A percentile compares a stretch with the other conserved stretches of the same genome.
Conservation (phyloP, 371 early-diverging fungal genomes). For the Syncephalastrum sp. region DNA sequence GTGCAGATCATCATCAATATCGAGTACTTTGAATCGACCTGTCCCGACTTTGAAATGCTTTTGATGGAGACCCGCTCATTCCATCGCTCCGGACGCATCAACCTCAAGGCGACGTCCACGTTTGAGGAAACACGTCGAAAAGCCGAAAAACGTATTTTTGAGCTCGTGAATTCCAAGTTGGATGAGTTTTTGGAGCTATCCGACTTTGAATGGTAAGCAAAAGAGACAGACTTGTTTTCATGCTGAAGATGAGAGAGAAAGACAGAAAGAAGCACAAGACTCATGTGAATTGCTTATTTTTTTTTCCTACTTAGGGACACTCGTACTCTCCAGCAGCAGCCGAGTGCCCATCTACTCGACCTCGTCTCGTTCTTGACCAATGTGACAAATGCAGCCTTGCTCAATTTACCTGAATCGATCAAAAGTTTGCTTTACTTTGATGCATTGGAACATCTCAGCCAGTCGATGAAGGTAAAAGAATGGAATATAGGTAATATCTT, state of each 20-base stretch:
- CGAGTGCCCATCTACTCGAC: conserved; percentile 73
- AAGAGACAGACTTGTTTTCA: not conserved
- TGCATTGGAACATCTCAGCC: conserved; percentile 73
- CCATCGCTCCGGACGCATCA: conserved; percentile 56
- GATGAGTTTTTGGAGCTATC: conserved; percentile 79
- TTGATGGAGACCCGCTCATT: conserved; percentile 68
- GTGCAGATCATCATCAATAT: conserved; percentile 84
- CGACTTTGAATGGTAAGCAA: conserved; percentile 77
- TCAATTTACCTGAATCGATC: conserved; percentile 67
- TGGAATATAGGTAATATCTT: not conserved
- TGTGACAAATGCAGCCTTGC: conserved; percentile 69
- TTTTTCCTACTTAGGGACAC: conserved; percentile 26
- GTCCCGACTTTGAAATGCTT: conserved; percentile 76
- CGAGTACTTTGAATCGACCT: conserved; percentile 77
- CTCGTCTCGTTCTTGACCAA: conserved; percentile 69
- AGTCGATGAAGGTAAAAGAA: conserved; percentile 56
- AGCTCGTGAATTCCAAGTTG: conserved; percentile 78
- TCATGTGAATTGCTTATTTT: conserved; percentile 1
- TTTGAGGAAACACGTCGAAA: conserved; percentile 70
- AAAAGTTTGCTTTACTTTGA: conserved; percentile 73
- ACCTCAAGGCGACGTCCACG: conserved; percentile 68
- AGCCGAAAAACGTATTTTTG: conserved; percentile 81
- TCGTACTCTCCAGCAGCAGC: conserved; percentile 36
- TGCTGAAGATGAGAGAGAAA: not conserved
- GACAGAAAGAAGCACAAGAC: not conserved